Conservation (phyloP, 2,329 filamentous ascomycete species). For the Aspergillus sp. region DNA sequence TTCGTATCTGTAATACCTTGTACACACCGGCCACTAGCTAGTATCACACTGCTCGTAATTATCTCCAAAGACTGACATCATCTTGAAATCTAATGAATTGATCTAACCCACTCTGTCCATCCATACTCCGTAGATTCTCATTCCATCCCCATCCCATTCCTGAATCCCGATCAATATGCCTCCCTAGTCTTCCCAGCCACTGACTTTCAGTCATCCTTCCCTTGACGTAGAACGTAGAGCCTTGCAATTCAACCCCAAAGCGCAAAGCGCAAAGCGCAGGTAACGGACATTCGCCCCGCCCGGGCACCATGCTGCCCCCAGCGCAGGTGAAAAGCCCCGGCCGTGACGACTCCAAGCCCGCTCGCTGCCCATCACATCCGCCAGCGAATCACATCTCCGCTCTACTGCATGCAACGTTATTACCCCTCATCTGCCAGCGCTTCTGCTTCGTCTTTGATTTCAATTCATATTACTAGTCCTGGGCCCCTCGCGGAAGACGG, state of each 20-base stretch:
- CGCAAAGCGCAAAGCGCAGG: not conserved
- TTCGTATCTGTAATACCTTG: not conserved
- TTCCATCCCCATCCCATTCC: too few relatives aligned
- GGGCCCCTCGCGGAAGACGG: too few relatives aligned
- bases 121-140: not conserved
- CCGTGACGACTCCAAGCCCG: not conserved
- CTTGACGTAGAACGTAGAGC: too few relatives aligned
- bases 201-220: too few relatives aligned
- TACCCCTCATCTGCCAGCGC: conserved; percentile 4
- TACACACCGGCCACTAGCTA: not conserved
- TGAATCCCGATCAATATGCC: too few relatives aligned
- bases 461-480: not conserved
- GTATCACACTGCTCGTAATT: not conserved
- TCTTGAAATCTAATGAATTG: not conserved
- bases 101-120: not conserved
- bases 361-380: not conserved
- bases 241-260: too few relatives aligned
- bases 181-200: too few relatives aligned
- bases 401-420: conserved; percentile 15
- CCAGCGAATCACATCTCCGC: not conserved
- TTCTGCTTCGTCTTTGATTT: not conserved
- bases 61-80: conserved; percentile 13
- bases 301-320: not conserved
- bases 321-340: not conserved
- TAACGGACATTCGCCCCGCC: not conserved